Evolutionary conservation across 2,329 filamentous ascomycete species (phyloP).

Genomic region (Trichoderma hamatum): DNA sequence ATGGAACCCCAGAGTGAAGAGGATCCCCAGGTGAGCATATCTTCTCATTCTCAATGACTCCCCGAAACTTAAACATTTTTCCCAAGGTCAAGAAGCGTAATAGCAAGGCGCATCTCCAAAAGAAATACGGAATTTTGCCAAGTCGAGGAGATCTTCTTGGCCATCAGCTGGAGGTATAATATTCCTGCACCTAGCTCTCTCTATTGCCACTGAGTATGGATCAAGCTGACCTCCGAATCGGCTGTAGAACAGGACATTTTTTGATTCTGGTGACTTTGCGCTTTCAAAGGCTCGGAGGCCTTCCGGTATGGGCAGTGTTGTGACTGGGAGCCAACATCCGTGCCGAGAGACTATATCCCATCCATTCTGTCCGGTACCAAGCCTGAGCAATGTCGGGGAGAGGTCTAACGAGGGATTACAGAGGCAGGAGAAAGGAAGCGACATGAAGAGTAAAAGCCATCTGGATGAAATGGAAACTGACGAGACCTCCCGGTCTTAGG

Average conservation of each 20-base stretch:
- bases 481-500: neutral
- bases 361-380: constrained; percentile 28
- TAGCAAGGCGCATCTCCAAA: neutral
- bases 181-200: neutral
- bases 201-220: neutral
- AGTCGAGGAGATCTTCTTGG: constrained; percentile 29
- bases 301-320: constrained; percentile 29
- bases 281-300: constrained; percentile 29
- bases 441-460: neutral
- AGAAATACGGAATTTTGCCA: constrained; percentile 27
- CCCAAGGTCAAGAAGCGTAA: neutral
- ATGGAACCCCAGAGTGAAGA: too few species aligned
- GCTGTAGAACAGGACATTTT: constrained; percentile 28
- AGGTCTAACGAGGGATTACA: neutral
- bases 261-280: constrained; percentile 33
- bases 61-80: too few species aligned
- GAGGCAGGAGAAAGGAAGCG: neutral
- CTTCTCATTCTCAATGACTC: too few species aligned
- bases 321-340: constrained; percentile 30
- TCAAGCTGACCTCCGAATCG: neutral
- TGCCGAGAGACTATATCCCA: constrained; percentile 27
- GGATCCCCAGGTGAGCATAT: too few species aligned
- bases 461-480: neutral
- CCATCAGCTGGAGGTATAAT: constrained; percentile 30
- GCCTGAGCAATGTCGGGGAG: constrained; percentile 29